Conservation (phyloP, 2,329 filamentous ascomycete genomes). For the Cladosporium sphaerospermum region DNA sequence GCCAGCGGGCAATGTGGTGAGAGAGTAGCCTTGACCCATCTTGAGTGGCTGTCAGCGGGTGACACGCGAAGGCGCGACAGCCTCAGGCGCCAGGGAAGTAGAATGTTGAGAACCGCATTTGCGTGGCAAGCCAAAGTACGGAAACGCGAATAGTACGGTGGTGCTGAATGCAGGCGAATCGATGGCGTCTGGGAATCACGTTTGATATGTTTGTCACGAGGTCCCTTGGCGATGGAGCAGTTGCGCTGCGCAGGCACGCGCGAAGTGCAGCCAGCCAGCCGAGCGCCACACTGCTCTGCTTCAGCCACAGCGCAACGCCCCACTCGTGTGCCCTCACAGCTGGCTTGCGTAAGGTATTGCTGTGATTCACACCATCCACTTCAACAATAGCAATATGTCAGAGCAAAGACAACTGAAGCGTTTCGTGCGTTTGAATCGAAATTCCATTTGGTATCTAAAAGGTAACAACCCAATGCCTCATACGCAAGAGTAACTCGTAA, state of each 20-base stretch:
- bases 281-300: too few species aligned
- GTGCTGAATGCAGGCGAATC: too few species aligned
- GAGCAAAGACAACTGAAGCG: too few species aligned
- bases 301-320: too few species aligned
- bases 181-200: too few species aligned
- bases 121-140: neutral
- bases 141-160: too few species aligned
- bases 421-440: slow-evolving; percentile 7
- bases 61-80: neutral
- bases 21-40: slow-evolving; percentile 97
- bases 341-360: too few species aligned
- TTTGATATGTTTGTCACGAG: neutral
- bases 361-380: neutral
- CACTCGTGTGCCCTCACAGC: too few species aligned
- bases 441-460: slow-evolving; percentile 9
- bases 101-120: neutral
- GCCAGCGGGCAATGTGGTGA: slow-evolving; percentile 84
- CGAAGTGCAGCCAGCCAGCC: too few species aligned
- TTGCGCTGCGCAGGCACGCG: too few species aligned
- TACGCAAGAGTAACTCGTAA: slow-evolving; percentile 9
- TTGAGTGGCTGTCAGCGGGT: slow-evolving; percentile 18
- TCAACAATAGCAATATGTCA: neutral
- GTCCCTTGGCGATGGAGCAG: too few species aligned
- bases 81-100: slow-evolving; percentile 1
- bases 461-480: slow-evolving; percentile 6